Evolutionary conservation across 257 asterid species (phyloP).

Genomic region (Plantago major): DNA sequence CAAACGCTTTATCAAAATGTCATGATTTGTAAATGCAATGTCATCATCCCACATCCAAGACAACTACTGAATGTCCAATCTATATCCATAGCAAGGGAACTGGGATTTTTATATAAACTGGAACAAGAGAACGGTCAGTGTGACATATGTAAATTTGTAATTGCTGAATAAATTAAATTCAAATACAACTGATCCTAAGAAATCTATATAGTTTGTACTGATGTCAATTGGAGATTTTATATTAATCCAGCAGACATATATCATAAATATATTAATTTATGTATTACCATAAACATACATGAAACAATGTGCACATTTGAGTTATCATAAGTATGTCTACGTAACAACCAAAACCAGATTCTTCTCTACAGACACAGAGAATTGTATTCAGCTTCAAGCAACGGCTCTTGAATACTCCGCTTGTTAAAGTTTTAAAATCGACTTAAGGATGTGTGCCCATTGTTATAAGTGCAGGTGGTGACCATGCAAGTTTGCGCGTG

Average conservation of each 20-base stretch:
- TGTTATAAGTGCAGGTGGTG: constrained; percentile 18
- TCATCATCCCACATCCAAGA: constrained; percentile 28
- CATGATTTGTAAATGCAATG: constrained; percentile 14
- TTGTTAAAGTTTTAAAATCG: constrained; percentile 1
- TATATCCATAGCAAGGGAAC: constrained; percentile 32
- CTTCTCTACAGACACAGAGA: constrained; percentile 9
- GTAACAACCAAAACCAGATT: constrained; percentile 9
- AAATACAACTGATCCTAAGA: constrained; percentile 2
- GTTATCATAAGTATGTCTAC: constrained; percentile 21
- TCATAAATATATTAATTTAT: not conserved
- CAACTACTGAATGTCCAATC: constrained; percentile 24
- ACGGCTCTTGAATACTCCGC: constrained; percentile 11
- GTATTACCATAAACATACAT: not conserved
- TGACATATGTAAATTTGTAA: not conserved
- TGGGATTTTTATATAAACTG: constrained; percentile 14
- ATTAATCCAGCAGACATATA: too few species aligned
- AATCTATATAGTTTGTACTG: not conserved
- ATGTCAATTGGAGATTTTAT: too few species aligned
- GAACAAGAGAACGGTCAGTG: constrained; percentile 8
- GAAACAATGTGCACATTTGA: constrained; percentile 6
- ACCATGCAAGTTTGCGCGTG: constrained; percentile 24
- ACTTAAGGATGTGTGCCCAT: constrained; percentile 1
- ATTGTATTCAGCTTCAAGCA: constrained; percentile 12
- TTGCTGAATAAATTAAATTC: not conserved
- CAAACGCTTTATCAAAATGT: constrained; percentile 45